Evolutionary conservation across 495 filamentous ascomycete genomes (phyloP), one percentile per base, ranked within the genome.

Genomic region (Aspergillus nanangensis): DNA sequence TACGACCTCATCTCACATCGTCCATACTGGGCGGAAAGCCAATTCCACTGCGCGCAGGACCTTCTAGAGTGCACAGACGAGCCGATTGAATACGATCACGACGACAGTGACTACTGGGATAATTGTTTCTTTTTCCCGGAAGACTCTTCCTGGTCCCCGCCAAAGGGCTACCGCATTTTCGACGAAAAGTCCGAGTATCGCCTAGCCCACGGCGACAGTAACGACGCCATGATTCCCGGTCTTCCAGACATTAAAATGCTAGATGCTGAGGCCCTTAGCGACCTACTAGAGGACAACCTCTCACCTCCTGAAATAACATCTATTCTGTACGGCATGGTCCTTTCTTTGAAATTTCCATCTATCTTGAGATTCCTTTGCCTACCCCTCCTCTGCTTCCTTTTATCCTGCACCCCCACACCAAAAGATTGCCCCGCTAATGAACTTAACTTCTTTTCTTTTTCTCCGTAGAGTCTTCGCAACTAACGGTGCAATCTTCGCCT

Each of bases 201-300:
- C 25, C 52, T 44, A 21, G 20, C 50, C n/a, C 23, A 46, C 41
- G 14, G 14, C 31, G 42, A 45, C 21, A 27, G 38, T 38, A 38
- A 50, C 60, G 57, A 61, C 65, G 65, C 24, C 51, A 74, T 74
- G 70, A 71, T 71, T 45, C 70, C 70, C 45, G 67, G 66, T 22
- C 66, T 74, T 23, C 70, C 70, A 15, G 69, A 74, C 53, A 72
- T 74, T 36, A 71, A 70, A 37, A 74, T 74, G 70, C 52, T 74
- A 10, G 69, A 74, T 55, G 63, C 69, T 19, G 70, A 72, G 60
- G 70, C 69, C 41, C 60, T 74, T 23, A 60, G 69, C 32, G 70
- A 72, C 45, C 57, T 74, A 17, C 51, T 74, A 9, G 69, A 74
- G 50, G 70, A 74, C 44, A 74, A 74, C 44, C 63, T 72, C 11